phyloP scores from a whole-genome alignment of 768 basidiomycete genomes.

The Agaricus sinodeliciosus region DNA sequence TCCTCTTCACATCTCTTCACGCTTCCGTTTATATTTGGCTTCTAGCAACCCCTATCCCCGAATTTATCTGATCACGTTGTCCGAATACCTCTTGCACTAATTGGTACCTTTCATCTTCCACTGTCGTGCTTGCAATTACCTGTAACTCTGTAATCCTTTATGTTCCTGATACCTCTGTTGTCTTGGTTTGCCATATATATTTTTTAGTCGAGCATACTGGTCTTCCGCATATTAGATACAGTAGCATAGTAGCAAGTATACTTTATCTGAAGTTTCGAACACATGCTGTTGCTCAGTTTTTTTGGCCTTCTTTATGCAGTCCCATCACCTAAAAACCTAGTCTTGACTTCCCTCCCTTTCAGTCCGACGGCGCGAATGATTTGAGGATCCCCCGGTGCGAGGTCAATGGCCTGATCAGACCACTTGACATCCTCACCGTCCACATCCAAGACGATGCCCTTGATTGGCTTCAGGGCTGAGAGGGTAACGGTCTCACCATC shows the following conservation, averaged over 20 bases:
- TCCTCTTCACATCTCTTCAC: slow-evolving; percentile 7
- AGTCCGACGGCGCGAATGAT: slow-evolving; percentile 59
- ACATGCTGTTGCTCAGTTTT: not conserved
- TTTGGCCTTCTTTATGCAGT: slow-evolving; percentile 34
- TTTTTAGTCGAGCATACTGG: not conserved
- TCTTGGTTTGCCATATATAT: not conserved
- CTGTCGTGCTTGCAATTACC: not conserved
- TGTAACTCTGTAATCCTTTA: not conserved
- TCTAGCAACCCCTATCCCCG: not conserved
- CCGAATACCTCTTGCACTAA: not conserved
- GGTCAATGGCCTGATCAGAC: slow-evolving; percentile 88
- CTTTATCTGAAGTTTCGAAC: not conserved
- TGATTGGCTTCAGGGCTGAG: slow-evolving; percentile 64
- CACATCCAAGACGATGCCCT: slow-evolving; percentile 79
- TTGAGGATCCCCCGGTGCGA: slow-evolving; percentile 83
- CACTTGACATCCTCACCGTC: slow-evolving; percentile 69
- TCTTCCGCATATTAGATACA: not conserved
- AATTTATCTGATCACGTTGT: not conserved
- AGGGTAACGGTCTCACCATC: slow-evolving; percentile 59
- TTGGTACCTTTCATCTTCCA: not conserved
- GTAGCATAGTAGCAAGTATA: not conserved
- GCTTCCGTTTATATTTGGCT: not conserved
- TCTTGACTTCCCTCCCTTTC: slow-evolving; percentile 55
- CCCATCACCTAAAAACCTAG: slow-evolving; percentile 73
- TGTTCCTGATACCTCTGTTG: not conserved